Percentiles rank a stretch among this genome's conserved stretches.
phyloP scores from a whole-genome alignment of 768 basidiomycete species.

The Collybiopsis confluens region DNA sequence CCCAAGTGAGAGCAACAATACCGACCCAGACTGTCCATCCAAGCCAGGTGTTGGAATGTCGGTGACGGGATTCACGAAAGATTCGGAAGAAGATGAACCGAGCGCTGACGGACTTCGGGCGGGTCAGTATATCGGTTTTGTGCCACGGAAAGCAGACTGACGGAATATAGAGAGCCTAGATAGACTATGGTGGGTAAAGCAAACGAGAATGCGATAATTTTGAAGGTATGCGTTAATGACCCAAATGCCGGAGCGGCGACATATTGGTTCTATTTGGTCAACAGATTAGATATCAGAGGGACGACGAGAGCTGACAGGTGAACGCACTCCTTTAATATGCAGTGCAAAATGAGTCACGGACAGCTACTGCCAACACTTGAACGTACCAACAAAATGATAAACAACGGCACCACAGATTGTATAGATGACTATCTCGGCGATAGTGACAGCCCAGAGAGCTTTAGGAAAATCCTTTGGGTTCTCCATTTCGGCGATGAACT shows the following conservation, averaged over 20 bases:
- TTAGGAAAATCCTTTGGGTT: conserved; percentile 44
- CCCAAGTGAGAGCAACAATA: conserved; percentile 28
- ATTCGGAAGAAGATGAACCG: conserved; percentile 44
- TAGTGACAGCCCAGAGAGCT: conserved; percentile 40
- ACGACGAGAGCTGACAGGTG: conserved; percentile 5
- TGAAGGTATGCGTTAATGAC: conserved; percentile 30
- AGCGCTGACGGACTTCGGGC: conserved; percentile 38
- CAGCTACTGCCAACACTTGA: background rate
- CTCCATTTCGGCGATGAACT: conserved; percentile 46
- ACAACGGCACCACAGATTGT: conserved; percentile 40
- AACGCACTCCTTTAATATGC: background rate
- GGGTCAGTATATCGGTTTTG: too few species aligned
- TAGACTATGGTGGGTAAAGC: conserved; percentile 42
- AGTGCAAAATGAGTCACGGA: background rate
- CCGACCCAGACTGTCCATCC: conserved; percentile 28
- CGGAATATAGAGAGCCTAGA: conserved; percentile 41
- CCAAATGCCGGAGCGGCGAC: conserved; percentile 41
- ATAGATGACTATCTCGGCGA: conserved; percentile 37
- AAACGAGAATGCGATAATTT: conserved; percentile 42
- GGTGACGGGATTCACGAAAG: conserved; percentile 33
- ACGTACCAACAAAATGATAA: conserved; percentile 32
- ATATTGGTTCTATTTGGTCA: conserved; percentile 32
- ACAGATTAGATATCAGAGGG: conserved; percentile 7
- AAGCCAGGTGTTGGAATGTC: conserved; percentile 27
- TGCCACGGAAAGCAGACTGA: conserved; percentile 16